Evolutionary conservation across 1,284 basidiomycete species (phyloP), one percentile per base, ranked within the genome.

Genomic region (Ustilago vetiveriae): DNA sequence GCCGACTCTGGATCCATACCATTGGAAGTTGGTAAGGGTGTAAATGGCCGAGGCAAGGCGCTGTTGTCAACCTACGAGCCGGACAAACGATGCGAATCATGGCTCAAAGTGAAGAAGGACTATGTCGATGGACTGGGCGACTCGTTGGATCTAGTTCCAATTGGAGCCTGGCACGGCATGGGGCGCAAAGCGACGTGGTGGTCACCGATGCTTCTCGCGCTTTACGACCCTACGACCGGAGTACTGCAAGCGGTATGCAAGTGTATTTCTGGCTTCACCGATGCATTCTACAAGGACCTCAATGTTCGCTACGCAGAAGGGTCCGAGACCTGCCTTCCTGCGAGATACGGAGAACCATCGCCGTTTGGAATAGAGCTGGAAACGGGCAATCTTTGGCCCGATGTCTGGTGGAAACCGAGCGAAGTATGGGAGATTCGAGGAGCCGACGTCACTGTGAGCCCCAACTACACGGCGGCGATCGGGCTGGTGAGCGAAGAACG

Each of bases 151-250:
- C 54, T 78, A 0, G 74, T 74, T 1, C 64, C 41, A 26, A 76
- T 86, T 14, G 86, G 86, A 3, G 78, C 90, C 17, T 94, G 91
- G 92, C 89, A 94, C 83, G 94, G 94, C 38, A 90, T 90, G 82
- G 94, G 94, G n/a, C 84, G 92, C 30, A 97, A 96, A 83, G 90
- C 89, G 9, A 87, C 88, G 24, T 96, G 92, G 92, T 97, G 93
- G 92, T 90, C 89, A 65, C 94, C 94, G 0, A 88, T 96, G 72
- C 85, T 97, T 13, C 86, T 96, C 27, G 93, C 90, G 21, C 53
- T 78, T 45, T 90, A 92, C 85, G 90, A 95, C 77, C 84, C 88
- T 16, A 85, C 86, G 55, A 86, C 85, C 4, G 92, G 89, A 14
- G 86, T 84, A 40, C 85, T 90, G 57, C 88, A 92, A 48, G 76